Base-by-base conservation (phyloP, 208 protist species). In the Leptomonas pyrrhocoris region DNA sequence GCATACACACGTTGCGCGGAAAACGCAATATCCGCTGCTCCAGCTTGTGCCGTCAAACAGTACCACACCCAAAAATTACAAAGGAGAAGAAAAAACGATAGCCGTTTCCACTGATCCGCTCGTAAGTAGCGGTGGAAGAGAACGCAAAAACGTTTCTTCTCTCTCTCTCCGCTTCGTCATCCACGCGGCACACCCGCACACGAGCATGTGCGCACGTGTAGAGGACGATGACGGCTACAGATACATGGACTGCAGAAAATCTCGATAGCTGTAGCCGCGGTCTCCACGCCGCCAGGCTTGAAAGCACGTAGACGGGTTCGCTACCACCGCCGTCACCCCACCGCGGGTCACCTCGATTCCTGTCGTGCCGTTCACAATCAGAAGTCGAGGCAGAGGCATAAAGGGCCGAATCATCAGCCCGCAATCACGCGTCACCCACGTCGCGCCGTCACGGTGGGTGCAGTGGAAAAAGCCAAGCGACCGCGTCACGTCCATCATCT, bases 391-490 rank as follows among this genome's bases (percentile, higher is more conserved):
- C 36, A 95, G 43, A 36, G 86, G 81, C 31, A 76, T 61, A 3
- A 90, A 54, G 31, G 74, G 76, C 16, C 79, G 57, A 23, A 86
- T 42, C 74, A 81, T 80, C 19, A 95, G 25, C 9, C 88, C 88
- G 16, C 78, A 57, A 62, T 95, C 90, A 16, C 88, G 75, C 69
- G 61, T 54, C 67, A 95, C 83, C 88, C 84, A 92, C 55, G 79
- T 85, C 38, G 83, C 88, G 18, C 90, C 90, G 53, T 93, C 69
- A 30, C 84, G 83, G 62, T 93, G 88, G 6, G 77, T 81, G 67
- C 81, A 87, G 64, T 95, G 90, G 63, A 84, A 94, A 68, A 95
- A 95, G 67, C 90, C 90, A 38, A 85, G 79, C n/a, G 73, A 60
- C 12, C 80, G 77, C 34, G 88, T 85, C 13, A 90, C 54, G 63